These are phyloP conservation scores for Penicillium turbatum DNA, from an alignment of 495 filamentous ascomycete genomes.

Conservation along the genomic window DNA sequence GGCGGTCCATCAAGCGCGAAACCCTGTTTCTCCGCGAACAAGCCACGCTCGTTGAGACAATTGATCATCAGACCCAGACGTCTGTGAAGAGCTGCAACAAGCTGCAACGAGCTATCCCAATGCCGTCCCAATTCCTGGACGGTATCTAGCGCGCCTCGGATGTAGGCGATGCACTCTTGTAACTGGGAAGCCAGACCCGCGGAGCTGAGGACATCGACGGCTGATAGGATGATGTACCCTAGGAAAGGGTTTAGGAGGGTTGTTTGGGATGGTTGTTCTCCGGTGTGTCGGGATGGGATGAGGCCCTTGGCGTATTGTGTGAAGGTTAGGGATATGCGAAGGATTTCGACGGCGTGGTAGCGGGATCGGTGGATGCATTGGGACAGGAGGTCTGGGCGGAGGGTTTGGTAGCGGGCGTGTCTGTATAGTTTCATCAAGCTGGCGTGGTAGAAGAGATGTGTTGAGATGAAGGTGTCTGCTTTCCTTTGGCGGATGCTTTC, in stretches of 20 bases:
- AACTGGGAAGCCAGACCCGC: constrained; percentile 32
- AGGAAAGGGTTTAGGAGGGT: constrained; percentile 40
- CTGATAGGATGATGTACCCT: constrained; percentile 42
- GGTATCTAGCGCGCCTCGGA: constrained; percentile 40
- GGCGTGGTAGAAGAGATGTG: constrained; percentile 60
- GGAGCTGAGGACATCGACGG: constrained; percentile 45
- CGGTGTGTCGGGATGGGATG: constrained; percentile 15
- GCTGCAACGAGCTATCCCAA: constrained; percentile 31
- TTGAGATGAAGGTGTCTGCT: constrained; percentile 50
- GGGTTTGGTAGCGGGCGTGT: constrained; percentile 43
- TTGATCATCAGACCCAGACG: constrained; percentile 30
- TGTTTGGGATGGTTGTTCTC: constrained; percentile 14
- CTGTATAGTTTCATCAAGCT: constrained; percentile 60
- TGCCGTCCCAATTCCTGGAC: constrained; percentile 29
- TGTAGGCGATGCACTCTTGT: constrained; percentile 43
- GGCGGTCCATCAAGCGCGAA: constrained; percentile 32
- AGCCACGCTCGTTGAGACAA: constrained; percentile 22
- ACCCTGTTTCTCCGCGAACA: constrained; percentile 26
- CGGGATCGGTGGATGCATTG: constrained; percentile 38
- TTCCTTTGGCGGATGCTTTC: constrained; percentile 42
- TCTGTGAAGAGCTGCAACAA: constrained; percentile 28
- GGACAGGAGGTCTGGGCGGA: constrained; percentile 26
- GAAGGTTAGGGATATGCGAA: constrained; percentile 31
- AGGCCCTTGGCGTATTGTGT: constrained; percentile 25
- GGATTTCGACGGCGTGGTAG: constrained; percentile 41